phyloP scores from a whole-genome alignment of 345 rosid genomes.

The Toxicodendron radicans region DNA sequence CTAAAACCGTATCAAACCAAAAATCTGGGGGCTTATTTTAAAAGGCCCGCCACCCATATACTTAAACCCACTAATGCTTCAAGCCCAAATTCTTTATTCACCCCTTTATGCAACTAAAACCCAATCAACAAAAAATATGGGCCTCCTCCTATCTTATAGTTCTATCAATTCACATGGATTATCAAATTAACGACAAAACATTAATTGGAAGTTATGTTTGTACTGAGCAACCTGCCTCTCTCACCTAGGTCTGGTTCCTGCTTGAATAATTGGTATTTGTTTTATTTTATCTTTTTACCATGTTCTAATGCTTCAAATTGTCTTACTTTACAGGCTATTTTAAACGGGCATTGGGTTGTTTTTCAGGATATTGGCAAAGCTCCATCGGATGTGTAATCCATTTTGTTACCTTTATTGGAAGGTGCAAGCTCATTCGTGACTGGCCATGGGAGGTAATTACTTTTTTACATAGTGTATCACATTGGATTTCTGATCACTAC shows the following conservation, averaged over 20 bases:
- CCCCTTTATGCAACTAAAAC: no score
- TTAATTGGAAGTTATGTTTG: conserved; percentile 90
- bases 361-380: conserved; percentile 95
- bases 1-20: no score
- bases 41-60: no score
- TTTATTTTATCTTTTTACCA: conserved; percentile 4
- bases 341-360: conserved; percentile 88
- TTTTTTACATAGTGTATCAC: background rate
- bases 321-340: conserved; percentile 56
- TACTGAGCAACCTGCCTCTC: conserved; percentile 91
- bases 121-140: no score
- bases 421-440: conserved; percentile 68
- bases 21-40: no score
- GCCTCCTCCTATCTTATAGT: conserved; percentile 34
- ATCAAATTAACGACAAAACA: conserved; percentile 94
- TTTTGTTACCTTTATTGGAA: conserved; percentile 80
- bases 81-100: no score
- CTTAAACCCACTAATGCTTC: no score
- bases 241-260: conserved; percentile 71
- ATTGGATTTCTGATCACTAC: background rate
- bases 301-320: conserved; percentile 1
- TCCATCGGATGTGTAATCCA: conserved; percentile 78
- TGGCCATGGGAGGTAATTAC: conserved; percentile 75
- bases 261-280: conserved; percentile 8
- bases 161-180: conserved; percentile 89